A percentile compares a stretch with the other conserved stretches of the same genome.
phyloP scores from a whole-genome alignment of 2,329 filamentous ascomycete genomes.

The Parascedosporium putredinis region DNA sequence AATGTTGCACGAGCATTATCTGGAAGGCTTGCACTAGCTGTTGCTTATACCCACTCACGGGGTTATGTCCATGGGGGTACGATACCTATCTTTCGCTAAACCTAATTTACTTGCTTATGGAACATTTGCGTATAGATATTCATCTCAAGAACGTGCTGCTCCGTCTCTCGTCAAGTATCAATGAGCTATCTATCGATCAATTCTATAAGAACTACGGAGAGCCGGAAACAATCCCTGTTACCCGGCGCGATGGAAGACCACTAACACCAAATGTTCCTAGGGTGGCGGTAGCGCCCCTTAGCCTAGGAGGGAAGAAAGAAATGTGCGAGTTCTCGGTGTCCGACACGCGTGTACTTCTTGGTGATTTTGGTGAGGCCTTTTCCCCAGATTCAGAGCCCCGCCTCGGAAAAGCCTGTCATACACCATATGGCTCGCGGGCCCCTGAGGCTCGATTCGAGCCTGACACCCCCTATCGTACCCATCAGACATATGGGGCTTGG shows the following conservation, averaged over 20 bases:
- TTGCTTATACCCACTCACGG: conserved; percentile 16
- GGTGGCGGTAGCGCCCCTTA: conserved; percentile 13
- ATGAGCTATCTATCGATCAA: conserved; percentile 20
- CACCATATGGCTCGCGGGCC: conserved; percentile 11
- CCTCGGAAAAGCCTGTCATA: conserved; percentile 14
- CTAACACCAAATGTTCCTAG: conserved; percentile 17
- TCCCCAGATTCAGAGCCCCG: conserved; percentile 14
- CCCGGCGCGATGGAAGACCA: conserved; percentile 14
- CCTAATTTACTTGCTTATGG: neutral
- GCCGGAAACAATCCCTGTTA: conserved; percentile 18
- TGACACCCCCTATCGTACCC: conserved; percentile 8
- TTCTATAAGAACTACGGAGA: conserved; percentile 20
- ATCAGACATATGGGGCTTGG: conserved; percentile 16
- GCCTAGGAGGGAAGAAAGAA: conserved; percentile 16
- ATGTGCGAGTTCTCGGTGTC: conserved; percentile 18
- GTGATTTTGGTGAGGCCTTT: conserved; percentile 25
- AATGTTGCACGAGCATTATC: conserved; percentile 17
- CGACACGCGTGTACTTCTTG: conserved; percentile 20
- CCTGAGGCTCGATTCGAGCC: conserved; percentile 9
- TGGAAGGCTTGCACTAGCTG: conserved; percentile 12
- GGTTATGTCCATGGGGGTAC: conserved; percentile 17
- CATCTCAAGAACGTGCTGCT: conserved; percentile 17
- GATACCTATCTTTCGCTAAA: neutral
- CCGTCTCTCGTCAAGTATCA: conserved; percentile 9
- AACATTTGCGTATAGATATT: conserved; percentile 12